phyloP scores from a whole-genome alignment of 179 eudicot species.

The Carnegiea gigantea region DNA sequence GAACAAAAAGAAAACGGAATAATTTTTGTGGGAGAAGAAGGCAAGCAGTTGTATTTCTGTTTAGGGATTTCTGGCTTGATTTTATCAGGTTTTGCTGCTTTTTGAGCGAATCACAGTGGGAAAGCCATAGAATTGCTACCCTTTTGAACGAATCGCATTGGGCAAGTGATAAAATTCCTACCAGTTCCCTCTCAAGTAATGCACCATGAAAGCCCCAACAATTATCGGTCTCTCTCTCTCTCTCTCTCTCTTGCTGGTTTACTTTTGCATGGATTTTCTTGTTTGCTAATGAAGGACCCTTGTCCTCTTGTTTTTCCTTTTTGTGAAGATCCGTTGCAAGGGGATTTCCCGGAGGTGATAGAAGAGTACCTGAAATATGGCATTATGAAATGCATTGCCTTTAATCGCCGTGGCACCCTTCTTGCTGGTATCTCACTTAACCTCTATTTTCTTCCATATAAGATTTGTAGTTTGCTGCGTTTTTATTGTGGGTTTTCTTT shows the following conservation, averaged over 20 bases:
- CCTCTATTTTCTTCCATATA: neutral
- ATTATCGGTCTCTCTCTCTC: constrained; percentile 13
- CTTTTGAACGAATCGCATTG: constrained; percentile 7
- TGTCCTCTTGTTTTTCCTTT: neutral
- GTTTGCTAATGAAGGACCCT: neutral
- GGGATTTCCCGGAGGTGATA: constrained; percentile 95
- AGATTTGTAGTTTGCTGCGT: neutral
- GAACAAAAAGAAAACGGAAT: neutral
- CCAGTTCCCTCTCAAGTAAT: neutral
- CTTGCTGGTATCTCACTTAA: constrained; percentile 69
- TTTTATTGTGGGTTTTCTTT: neutral
- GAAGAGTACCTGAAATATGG: constrained; percentile 96
- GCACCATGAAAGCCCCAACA: constrained; percentile 14
- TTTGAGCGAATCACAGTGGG: neutral
- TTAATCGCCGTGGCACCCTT: constrained; percentile 96
- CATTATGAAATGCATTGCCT: constrained; percentile 88
- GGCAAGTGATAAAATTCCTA: constrained; percentile 12
- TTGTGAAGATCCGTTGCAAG: constrained; percentile 84
- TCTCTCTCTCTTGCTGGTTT: neutral
- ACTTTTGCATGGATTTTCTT: neutral
- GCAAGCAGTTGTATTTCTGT: neutral
- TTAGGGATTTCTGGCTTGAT: neutral
- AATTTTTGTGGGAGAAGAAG: neutral
- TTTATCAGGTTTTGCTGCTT: neutral
- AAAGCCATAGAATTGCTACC: neutral